A percentile compares a stretch with the other conserved stretches of the same genome.
Conservation (phyloP, 331 rosid species). For the Malus hybrid region DNA sequence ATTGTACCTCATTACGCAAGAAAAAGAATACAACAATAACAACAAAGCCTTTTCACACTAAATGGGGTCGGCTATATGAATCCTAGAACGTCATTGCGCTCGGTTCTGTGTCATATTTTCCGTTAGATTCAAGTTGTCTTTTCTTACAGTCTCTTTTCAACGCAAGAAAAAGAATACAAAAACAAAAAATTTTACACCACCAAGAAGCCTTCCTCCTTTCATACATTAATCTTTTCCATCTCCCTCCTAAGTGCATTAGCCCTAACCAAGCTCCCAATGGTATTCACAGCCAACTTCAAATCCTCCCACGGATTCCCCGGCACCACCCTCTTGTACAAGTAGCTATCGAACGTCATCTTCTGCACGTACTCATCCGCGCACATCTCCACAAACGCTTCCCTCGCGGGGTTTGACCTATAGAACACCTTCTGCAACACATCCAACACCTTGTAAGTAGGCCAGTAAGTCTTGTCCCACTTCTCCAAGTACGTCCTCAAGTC, state of each 20-base stretch:
- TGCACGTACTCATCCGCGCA: slow-evolving; percentile 88
- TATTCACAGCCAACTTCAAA: slow-evolving; percentile 83
- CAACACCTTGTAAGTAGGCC: slow-evolving; percentile 91
- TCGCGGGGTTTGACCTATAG: slow-evolving; percentile 83
- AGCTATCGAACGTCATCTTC: slow-evolving; percentile 95
- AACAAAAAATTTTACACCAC: background rate
- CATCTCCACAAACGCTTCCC: slow-evolving; percentile 97
- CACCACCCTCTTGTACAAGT: slow-evolving; percentile 75
- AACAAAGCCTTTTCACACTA: no score
- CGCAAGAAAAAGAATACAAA: background rate
- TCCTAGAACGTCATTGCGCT: no score
- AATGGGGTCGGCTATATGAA: no score
- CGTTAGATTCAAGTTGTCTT: no score
- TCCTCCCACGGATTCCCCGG: slow-evolving; percentile 84
- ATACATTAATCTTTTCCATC: slow-evolving; percentile 73
- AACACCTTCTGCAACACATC: slow-evolving; percentile 95
- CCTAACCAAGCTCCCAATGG: slow-evolving; percentile 87
- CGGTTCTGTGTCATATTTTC: no score
- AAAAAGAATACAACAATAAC: background rate
- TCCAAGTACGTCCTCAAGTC: slow-evolving; percentile 81
- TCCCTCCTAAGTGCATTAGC: slow-evolving; percentile 80
- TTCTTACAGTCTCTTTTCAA: background rate
- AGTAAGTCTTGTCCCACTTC: slow-evolving; percentile 94
- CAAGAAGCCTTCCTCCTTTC: slow-evolving; percentile 4
- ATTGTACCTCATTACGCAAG: background rate